A percentile compares a stretch with the other conserved stretches of the same genome.
Evolutionary conservation across 2,329 filamentous ascomycete genomes (phyloP).

Genomic region (Ophiosphaerella narmari): DNA sequence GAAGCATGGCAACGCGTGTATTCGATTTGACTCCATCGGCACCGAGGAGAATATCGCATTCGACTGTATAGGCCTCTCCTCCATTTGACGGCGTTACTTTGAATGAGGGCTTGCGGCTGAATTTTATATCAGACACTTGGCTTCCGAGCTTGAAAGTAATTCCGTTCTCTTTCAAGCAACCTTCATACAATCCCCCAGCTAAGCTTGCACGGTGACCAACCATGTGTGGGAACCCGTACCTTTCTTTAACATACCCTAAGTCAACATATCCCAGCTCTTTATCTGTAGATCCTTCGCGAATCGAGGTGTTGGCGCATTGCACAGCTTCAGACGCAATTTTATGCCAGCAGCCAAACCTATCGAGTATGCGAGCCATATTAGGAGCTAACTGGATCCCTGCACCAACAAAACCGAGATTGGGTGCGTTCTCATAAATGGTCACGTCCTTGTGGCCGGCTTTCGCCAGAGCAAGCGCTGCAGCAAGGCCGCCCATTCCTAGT

Average conservation of each 20-base stretch:
- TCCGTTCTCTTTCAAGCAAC: slow-evolving; percentile 64
- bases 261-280: slow-evolving; percentile 72
- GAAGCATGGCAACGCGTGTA: slow-evolving; percentile 58
- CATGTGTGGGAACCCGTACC: slow-evolving; percentile 78
- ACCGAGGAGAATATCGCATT: slow-evolving; percentile 53
- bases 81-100: slow-evolving; percentile 60
- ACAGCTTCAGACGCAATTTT: slow-evolving; percentile 73
- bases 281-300: slow-evolving; percentile 72
- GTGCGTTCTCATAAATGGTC: slow-evolving; percentile 73
- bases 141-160: slow-evolving; percentile 73
- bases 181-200: slow-evolving; percentile 70
- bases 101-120: slow-evolving; percentile 63
- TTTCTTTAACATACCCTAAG: slow-evolving; percentile 67
- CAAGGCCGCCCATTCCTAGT: slow-evolving; percentile 79
- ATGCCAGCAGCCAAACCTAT: slow-evolving; percentile 73
- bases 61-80: slow-evolving; percentile 58
- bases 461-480: slow-evolving; percentile 72
- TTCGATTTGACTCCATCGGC: slow-evolving; percentile 56
- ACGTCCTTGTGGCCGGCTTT: slow-evolving; percentile 76
- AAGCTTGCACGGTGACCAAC: slow-evolving; percentile 77
- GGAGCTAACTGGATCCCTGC: slow-evolving; percentile 84
- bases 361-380: slow-evolving; percentile 78
- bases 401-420: slow-evolving; percentile 77
- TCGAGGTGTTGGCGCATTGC: slow-evolving; percentile 71
- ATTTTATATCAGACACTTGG: slow-evolving; percentile 59